Evolutionary conservation across 31 red algal genomes (phyloP), one percentile per base, ranked within the genome.

Genomic region (Asparagopsis taxiformis): DNA sequence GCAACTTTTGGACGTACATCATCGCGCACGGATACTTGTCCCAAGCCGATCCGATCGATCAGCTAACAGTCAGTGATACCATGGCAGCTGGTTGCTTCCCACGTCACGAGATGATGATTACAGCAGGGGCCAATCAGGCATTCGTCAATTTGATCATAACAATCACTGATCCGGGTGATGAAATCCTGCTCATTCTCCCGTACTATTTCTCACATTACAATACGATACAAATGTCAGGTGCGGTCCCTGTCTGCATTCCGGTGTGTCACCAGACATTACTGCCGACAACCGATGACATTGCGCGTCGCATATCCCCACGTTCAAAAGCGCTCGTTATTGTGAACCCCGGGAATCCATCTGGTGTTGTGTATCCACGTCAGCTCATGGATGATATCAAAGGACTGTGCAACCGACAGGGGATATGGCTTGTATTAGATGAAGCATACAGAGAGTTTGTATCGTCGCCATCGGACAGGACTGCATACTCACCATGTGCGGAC

Each of bases 171-270:
- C 38, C 43, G 0, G 72, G 72, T 35, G 92, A 96, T 56, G 70
- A 79, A 50, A 64, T 96, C 3, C 60, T 91, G 6, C 72, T 96
- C 1, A 53, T 87, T 53, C 31, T 66, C 23, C 92, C 92, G 0
- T 96, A 91, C 61, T 96, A 96, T 35, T 87, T 91, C 16, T 87
- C 80, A 2, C 92, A 96, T 62, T 30, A 62, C 32, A 79, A 63
- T 22, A 70, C 87, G 3, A 33, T 77, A 10, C n/a, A 55, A 13
- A 48, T 87, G 28, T 23, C 49, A 2, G 69, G 74, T 44, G 61
- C 71, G 0, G 32, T 32, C 9, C 79, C 90, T 3, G 32, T 84
- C 34, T 28, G 28, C 15, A 31, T 75, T 74, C 55, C 41, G 3
- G 50, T 62, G 4, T 55, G 51, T 38, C 19, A 48, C 5, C 29